phyloP scores from a whole-genome alignment of 768 basidiomycete species.

The Porphyrellus cyaneotinctus region DNA sequence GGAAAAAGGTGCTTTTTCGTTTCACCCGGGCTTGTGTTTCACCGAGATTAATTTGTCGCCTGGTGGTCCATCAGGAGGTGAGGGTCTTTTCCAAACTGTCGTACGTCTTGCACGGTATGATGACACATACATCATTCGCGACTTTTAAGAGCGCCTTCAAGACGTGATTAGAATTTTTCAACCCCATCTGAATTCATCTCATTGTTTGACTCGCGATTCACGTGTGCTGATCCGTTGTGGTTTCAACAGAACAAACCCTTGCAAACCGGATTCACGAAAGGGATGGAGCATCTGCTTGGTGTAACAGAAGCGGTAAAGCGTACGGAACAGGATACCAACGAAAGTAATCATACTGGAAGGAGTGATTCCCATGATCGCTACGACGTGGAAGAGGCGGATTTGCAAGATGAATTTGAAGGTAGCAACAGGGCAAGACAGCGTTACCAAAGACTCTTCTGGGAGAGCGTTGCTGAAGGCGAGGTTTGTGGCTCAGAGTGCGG shows the following conservation, averaged over 20 bases:
- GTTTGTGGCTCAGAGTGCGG: slow-evolving; percentile 36
- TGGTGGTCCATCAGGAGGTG: slow-evolving; percentile 36
- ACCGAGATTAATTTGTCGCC: slow-evolving; percentile 4
- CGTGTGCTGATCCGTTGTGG: neutral
- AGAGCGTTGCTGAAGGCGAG: slow-evolving; percentile 66
- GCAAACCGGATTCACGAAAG: slow-evolving; percentile 74
- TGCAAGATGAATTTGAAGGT: slow-evolving; percentile 52
- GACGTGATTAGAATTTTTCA: slow-evolving; percentile 61
- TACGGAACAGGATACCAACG: neutral
- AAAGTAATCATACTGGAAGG: slow-evolving; percentile 1
- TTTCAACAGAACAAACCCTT: slow-evolving; percentile 51
- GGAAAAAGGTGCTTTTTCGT: slow-evolving; percentile 59
- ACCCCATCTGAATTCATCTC: slow-evolving; percentile 58
- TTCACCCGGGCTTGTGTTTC: slow-evolving; percentile 2
- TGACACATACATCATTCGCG: slow-evolving; percentile 68
- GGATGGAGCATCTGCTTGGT: slow-evolving; percentile 79
- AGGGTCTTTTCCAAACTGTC: slow-evolving; percentile 16
- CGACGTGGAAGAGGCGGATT: slow-evolving; percentile 59
- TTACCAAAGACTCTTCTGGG: slow-evolving; percentile 76
- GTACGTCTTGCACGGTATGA: slow-evolving; percentile 29
- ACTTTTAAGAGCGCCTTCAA: slow-evolving; percentile 61
- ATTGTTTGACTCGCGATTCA: slow-evolving; percentile 3
- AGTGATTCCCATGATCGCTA: slow-evolving; percentile 28
- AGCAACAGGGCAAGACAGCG: slow-evolving; percentile 55
- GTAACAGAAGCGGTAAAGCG: slow-evolving; percentile 35